These are phyloP conservation scores for Pleurotus citrinopileatus DNA, from an alignment of 768 basidiomycete species.

Conservation along the genomic window DNA sequence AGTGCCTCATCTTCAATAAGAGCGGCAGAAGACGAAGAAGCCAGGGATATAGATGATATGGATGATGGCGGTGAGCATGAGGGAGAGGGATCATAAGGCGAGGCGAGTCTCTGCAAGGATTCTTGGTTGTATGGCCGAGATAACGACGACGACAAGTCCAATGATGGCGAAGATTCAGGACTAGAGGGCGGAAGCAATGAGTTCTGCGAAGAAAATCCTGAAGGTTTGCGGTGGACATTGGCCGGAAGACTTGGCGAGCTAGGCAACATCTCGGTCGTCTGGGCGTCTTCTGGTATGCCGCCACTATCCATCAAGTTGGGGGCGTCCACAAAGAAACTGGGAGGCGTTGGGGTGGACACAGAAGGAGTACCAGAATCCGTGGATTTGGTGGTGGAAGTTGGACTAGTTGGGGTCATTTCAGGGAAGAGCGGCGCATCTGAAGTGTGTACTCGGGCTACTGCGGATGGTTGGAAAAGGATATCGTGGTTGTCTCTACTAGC, in stretches of 20 bases:
- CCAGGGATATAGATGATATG: conserved; percentile 13
- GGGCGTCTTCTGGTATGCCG: not conserved
- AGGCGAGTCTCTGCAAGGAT: not conserved
- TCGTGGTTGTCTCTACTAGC: not conserved
- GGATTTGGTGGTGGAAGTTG: not conserved
- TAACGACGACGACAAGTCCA: not conserved
- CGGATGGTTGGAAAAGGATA: too few relatives aligned
- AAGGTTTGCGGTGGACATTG: not conserved
- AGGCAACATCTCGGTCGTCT: not conserved
- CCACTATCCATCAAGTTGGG: not conserved
- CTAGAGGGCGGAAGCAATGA: not conserved
- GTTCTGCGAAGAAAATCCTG: conserved; percentile 1
- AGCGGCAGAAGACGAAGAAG: conserved; percentile 14
- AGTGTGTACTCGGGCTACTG: too few relatives aligned
- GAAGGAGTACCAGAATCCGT: not conserved
- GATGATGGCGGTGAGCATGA: conserved; percentile 9
- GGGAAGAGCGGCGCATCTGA: not conserved
- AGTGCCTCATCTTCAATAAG: conserved; percentile 1
- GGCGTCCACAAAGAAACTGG: not conserved
- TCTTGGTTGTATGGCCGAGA: not conserved
- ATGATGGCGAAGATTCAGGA: not conserved
- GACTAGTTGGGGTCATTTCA: not conserved
- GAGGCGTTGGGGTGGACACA: not conserved
- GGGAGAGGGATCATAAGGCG: conserved; percentile 3
- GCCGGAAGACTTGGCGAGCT: conserved; percentile 5